phyloP scores from a whole-genome alignment of 768 basidiomycete genomes.

The Lactifluus piperatus region DNA sequence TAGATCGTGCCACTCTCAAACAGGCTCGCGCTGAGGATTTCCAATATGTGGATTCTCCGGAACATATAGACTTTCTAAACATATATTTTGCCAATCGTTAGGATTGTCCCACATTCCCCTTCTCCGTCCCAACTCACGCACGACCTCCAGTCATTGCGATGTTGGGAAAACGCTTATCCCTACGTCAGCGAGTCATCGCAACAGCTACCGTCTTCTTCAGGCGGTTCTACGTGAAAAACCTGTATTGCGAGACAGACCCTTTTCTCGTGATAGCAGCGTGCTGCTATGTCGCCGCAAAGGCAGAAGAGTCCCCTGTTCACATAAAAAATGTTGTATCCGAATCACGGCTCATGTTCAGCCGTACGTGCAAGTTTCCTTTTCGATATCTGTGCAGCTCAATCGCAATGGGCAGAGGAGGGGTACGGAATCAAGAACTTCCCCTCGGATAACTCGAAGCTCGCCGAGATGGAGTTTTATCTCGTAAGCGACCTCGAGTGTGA shows the following conservation, averaged over 20 bases:
- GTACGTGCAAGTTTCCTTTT: slow-evolving; percentile 32
- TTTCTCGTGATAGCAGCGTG: slow-evolving; percentile 90
- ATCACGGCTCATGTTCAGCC: slow-evolving; percentile 65
- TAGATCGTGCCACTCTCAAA: slow-evolving; percentile 67
- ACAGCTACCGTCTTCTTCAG: slow-evolving; percentile 94
- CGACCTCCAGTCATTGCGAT: slow-evolving; percentile 64
- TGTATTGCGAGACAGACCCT: slow-evolving; percentile 93
- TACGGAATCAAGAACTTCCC: slow-evolving; percentile 76
- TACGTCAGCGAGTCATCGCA: slow-evolving; percentile 87
- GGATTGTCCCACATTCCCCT: slow-evolving; percentile 2
- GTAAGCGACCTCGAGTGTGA: slow-evolving; percentile 96
- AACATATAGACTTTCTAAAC: slow-evolving; percentile 68
- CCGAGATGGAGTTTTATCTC: slow-evolving; percentile 99
- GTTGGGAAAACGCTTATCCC: slow-evolving; percentile 70
- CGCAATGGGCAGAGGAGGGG: slow-evolving; percentile 39
- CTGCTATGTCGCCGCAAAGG: slow-evolving; percentile 93
- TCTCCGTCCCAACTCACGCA: background rate
- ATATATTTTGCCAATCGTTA: slow-evolving; percentile 88
- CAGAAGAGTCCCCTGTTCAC: slow-evolving; percentile 91
- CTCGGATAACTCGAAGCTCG: slow-evolving; percentile 82
- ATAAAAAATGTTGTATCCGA: slow-evolving; percentile 89
- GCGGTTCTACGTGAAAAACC: slow-evolving; percentile 94
- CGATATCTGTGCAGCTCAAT: background rate
- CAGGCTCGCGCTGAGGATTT: slow-evolving; percentile 73
- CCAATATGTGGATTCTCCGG: slow-evolving; percentile 68